Percentiles rank a stretch among this genome's conserved stretches.
Conservation (phyloP, 2,329 filamentous ascomycete genomes). For the Colletotrichum phormii region DNA sequence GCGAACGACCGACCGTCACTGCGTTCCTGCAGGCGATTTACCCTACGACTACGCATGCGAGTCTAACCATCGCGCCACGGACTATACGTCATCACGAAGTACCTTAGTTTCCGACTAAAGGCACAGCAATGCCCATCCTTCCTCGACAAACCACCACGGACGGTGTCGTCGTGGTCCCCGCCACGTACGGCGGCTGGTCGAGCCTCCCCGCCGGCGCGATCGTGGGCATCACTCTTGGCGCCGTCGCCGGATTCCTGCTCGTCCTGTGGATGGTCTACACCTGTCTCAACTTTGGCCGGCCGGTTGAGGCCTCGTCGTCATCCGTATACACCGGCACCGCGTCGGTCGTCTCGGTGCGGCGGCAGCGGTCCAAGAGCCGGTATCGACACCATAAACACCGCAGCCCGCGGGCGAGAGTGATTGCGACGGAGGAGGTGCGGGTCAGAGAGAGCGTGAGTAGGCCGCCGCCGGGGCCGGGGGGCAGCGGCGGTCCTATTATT, state of each 20-base stretch:
- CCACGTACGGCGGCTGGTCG: conserved; percentile 47
- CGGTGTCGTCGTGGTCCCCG: conserved; percentile 47
- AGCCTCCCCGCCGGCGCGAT: conserved; percentile 55
- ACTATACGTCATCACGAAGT: conserved; percentile 3
- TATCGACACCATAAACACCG: conserved; percentile 28
- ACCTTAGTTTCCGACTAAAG: neutral
- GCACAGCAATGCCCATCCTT: conserved; percentile 25
- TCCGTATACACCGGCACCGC: conserved; percentile 38
- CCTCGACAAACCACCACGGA: conserved; percentile 29
- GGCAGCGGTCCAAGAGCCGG: conserved; percentile 30
- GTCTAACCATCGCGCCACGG: neutral
- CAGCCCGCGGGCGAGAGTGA: conserved; percentile 36
- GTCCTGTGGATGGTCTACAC: conserved; percentile 64
- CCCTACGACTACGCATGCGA: conserved; percentile 12
- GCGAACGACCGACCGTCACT: neutral
- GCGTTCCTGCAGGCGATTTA: neutral
- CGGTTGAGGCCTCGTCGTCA: conserved; percentile 39
- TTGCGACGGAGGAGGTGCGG: conserved; percentile 46
- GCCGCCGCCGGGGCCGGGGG: neutral
- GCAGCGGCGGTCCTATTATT: conserved; percentile 37
- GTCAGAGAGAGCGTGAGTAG: conserved; percentile 38
- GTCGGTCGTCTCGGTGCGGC: conserved; percentile 39
- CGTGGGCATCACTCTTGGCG: conserved; percentile 58
- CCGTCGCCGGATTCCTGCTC: conserved; percentile 63
- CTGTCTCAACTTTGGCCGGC: conserved; percentile 56